phyloP scores from a whole-genome alignment of 768 basidiomycete genomes.

The Pisolithus orientalis region DNA sequence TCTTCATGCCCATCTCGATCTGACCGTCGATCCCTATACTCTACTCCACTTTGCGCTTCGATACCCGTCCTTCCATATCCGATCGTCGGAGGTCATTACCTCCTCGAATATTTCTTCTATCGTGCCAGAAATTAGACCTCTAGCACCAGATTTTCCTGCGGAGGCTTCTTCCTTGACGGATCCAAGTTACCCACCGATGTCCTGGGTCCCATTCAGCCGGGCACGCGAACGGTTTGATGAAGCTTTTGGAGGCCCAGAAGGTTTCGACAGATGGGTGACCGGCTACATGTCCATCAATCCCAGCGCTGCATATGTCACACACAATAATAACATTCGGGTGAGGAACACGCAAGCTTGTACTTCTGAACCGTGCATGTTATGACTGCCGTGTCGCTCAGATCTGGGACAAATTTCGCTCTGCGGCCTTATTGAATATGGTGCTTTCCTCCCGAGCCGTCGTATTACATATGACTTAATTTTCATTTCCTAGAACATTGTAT shows the following conservation, averaged over 20 bases:
- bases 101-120: conserved; percentile 34
- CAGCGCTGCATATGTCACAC: conserved; percentile 63
- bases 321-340: conserved; percentile 66
- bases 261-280: conserved; percentile 64
- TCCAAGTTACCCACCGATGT: conserved; percentile 33
- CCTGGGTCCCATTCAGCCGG: conserved; percentile 50
- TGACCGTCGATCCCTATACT: conserved; percentile 51
- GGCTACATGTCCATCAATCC: conserved; percentile 61
- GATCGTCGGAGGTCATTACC: conserved; percentile 35
- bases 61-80: conserved; percentile 57
- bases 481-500: conserved; percentile 29
- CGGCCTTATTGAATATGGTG: conserved; percentile 45
- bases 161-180: conserved; percentile 28
- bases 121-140: conserved; percentile 48
- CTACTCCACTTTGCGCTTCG: conserved; percentile 50
- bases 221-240: conserved; percentile 50
- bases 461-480: not conserved
- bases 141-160: conserved; percentile 28
- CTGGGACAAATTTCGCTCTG: conserved; percentile 65
- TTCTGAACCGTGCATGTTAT: not conserved
- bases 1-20: conserved; percentile 71
- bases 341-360: not conserved
- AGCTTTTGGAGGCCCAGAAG: conserved; percentile 51
- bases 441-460: conserved; percentile 8
- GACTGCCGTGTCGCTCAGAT: conserved; percentile 39